Evolutionary conservation across 2,329 filamentous ascomycete genomes (phyloP).

Genomic region (Fusarium lyarnte): DNA sequence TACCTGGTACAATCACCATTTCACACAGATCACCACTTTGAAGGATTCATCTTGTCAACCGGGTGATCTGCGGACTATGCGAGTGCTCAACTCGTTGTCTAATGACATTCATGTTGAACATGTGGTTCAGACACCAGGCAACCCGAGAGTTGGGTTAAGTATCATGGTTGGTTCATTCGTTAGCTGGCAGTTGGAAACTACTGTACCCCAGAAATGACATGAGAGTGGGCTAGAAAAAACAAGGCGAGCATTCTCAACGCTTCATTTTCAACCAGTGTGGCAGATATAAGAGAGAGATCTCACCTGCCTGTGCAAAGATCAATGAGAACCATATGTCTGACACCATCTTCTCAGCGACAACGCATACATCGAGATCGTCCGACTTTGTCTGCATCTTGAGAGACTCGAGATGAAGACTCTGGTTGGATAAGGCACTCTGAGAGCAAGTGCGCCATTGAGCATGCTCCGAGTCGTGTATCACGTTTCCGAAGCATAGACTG

Average conservation of each 20-base stretch:
- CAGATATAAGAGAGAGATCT: slow-evolving; percentile 32
- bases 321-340: slow-evolving; percentile 11
- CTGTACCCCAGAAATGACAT: slow-evolving; percentile 5
- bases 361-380: slow-evolving; percentile 33
- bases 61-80: slow-evolving; percentile 26
- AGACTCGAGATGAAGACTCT: slow-evolving; percentile 17
- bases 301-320: slow-evolving; percentile 14
- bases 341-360: slow-evolving; percentile 34
- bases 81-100: slow-evolving; percentile 15
- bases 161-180: slow-evolving; percentile 18
- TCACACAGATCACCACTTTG: neutral
- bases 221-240: slow-evolving; percentile 11
- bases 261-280: slow-evolving; percentile 11
- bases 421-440: slow-evolving; percentile 4
- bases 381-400: slow-evolving; percentile 28
- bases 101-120: neutral
- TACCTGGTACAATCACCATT: neutral
- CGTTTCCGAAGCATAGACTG: slow-evolving; percentile 5
- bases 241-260: slow-evolving; percentile 21
- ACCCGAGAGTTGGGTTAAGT: slow-evolving; percentile 11
- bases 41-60: neutral
- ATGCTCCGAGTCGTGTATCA: slow-evolving; percentile 12
- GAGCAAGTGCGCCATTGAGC: slow-evolving; percentile 2
- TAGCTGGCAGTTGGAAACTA: slow-evolving; percentile 14
- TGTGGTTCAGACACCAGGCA: slow-evolving; percentile 14